These are phyloP conservation scores for Trichophyton mentagrophytes DNA, from an alignment of 2,329 filamentous ascomycete species.

Conservation along the genomic window DNA sequence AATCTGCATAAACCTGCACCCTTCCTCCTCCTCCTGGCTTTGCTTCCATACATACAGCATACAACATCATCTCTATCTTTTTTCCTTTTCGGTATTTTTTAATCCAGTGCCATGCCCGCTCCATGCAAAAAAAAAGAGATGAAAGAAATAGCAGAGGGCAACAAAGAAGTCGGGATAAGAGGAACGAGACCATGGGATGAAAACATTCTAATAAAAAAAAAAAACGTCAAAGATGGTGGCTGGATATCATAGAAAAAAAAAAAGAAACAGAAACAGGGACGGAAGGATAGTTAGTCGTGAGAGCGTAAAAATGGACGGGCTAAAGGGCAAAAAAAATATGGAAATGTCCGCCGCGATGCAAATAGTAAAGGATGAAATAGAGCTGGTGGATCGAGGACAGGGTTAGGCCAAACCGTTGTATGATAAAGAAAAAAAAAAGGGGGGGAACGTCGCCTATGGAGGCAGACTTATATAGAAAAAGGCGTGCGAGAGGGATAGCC, in stretches of 20 bases:
- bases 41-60: background rate
- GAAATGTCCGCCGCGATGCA: background rate
- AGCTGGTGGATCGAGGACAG: background rate
- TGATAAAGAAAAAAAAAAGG: too few relatives aligned
- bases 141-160: background rate
- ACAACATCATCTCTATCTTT: background rate
- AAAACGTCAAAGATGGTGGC: background rate
- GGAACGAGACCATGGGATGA: background rate
- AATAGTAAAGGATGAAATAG: background rate
- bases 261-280: background rate
- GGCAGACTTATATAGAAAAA: background rate
- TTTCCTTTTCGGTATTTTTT: background rate
- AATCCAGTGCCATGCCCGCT: conserved; percentile 2
- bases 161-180: background rate
- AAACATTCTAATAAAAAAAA: background rate
- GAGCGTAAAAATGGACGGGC: background rate
- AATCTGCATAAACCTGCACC: background rate
- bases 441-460: background rate
- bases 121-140: background rate
- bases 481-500: background rate
- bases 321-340: background rate
- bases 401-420: background rate
- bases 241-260: background rate
- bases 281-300: background rate
- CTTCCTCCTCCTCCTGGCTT: background rate